These are phyloP conservation scores for Maudiozyma turicensis DNA, from an alignment of 805 yeast genomes.

Conservation along the genomic window DNA sequence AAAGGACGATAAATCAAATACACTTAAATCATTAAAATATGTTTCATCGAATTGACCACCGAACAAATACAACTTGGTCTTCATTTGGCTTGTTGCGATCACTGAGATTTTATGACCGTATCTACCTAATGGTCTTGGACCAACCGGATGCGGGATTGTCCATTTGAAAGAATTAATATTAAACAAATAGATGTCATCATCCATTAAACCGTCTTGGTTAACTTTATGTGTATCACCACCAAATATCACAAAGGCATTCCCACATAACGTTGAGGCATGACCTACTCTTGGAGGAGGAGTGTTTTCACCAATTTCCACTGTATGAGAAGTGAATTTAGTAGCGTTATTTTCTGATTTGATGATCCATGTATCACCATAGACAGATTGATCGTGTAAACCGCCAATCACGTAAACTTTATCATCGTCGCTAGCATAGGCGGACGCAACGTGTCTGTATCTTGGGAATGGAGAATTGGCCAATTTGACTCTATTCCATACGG, in stretches of 20 bases:
- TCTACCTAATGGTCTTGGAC: slow-evolving; percentile 78
- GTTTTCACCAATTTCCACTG: slow-evolving; percentile 63
- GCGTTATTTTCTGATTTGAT: slow-evolving; percentile 38
- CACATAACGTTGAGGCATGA: slow-evolving; percentile 83
- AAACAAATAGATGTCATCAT: slow-evolving; percentile 81
- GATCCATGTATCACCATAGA: slow-evolving; percentile 93
- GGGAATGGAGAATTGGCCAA: slow-evolving; percentile 80
- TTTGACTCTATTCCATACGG: slow-evolving; percentile 63
- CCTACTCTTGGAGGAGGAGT: slow-evolving; percentile 96
- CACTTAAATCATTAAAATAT: slow-evolving; percentile 72
- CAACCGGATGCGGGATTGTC: slow-evolving; percentile 68
- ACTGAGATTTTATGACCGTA: slow-evolving; percentile 90
- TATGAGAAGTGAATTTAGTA: slow-evolving; percentile 33
- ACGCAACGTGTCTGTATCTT: slow-evolving; percentile 84
- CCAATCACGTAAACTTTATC: slow-evolving; percentile 88
- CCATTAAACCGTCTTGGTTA: slow-evolving; percentile 71
- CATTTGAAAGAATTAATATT: slow-evolving; percentile 68
- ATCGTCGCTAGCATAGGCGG: slow-evolving; percentile 63
- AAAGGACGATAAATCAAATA: slow-evolving; percentile 79
- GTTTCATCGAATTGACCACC: slow-evolving; percentile 92
- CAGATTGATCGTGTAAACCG: slow-evolving; percentile 85
- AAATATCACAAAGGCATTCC: slow-evolving; percentile 88
- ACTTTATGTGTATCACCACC: slow-evolving; percentile 92
- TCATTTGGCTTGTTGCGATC: slow-evolving; percentile 50
- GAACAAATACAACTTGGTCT: slow-evolving; percentile 61